A percentile compares a stretch with the other conserved stretches of the same genome.
Conservation (phyloP, 768 basidiomycete genomes). For the Naganishia antarctica region DNA sequence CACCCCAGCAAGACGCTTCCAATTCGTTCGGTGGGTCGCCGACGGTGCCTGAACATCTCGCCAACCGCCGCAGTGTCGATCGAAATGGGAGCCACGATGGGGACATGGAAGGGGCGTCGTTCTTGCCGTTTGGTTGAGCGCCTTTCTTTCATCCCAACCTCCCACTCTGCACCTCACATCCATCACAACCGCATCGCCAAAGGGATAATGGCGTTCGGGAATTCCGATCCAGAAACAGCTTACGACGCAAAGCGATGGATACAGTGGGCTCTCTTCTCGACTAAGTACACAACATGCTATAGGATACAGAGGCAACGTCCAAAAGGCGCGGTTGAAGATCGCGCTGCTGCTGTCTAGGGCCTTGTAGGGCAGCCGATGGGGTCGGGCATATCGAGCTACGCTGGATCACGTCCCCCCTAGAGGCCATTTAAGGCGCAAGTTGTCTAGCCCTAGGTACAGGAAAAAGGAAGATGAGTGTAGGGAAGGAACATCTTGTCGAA, state of each 20-base stretch:
- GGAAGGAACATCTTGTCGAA: conserved; percentile 16
- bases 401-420: conserved; percentile 15
- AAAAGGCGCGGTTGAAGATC: too few relatives aligned
- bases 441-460: conserved; percentile 60
- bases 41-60: not conserved
- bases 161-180: not conserved
- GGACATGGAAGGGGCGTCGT: not conserved
- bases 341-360: too few relatives aligned
- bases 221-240: too few relatives aligned
- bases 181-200: too few relatives aligned
- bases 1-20: conserved; percentile 2
- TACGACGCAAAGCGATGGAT: not conserved
- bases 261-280: conserved; percentile 16
- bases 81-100: not conserved
- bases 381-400: too few relatives aligned
- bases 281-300: not conserved
- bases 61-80: not conserved
- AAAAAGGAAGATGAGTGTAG: not conserved
- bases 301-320: too few relatives aligned
- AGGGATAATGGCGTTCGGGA: too few relatives aligned
- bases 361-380: too few relatives aligned
- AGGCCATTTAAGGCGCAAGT: conserved; percentile 77
- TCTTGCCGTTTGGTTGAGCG: conserved; percentile 3
- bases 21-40: conserved; percentile 2
- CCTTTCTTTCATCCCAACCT: not conserved